These are phyloP conservation scores for Kandelia obovata DNA, from an alignment of 345 rosid genomes.

Conservation along the genomic window DNA sequence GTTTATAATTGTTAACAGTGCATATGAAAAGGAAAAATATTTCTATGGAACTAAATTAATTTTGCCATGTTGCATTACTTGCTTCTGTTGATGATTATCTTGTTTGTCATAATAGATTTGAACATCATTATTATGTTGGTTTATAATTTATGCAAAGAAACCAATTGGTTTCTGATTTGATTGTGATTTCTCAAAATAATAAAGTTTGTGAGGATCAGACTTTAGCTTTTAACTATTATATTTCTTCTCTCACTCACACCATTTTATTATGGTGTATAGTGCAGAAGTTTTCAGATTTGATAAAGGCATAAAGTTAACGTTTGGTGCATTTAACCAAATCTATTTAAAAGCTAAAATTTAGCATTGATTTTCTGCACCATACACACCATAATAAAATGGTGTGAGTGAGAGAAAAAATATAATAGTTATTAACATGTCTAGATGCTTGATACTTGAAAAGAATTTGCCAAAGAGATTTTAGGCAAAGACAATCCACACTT, in stretches of 20 bases:
- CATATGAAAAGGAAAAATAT: background rate
- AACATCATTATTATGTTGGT: background rate
- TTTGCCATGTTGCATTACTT: background rate
- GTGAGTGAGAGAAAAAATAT: background rate
- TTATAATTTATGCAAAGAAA: background rate
- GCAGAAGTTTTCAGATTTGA: too few relatives aligned
- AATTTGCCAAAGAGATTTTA: background rate
- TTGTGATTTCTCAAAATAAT: accelerated
- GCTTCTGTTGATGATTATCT: background rate
- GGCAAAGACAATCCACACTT: background rate
- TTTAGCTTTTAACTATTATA: background rate
- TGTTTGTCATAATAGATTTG: background rate
- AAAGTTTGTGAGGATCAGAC: background rate
- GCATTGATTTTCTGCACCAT: background rate
- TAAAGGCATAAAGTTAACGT: too few relatives aligned
- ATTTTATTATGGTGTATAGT: background rate
- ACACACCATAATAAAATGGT: background rate
- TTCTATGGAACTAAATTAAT: background rate
- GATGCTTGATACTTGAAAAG: background rate
- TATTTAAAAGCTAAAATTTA: background rate
- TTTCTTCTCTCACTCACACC: background rate
- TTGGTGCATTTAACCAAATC: too few relatives aligned
- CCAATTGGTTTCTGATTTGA: background rate
- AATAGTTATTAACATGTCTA: background rate
- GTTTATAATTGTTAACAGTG: background rate